phyloP scores from a whole-genome alignment of 495 filamentous ascomycete genomes.

The Podospora pseudoanserina region DNA sequence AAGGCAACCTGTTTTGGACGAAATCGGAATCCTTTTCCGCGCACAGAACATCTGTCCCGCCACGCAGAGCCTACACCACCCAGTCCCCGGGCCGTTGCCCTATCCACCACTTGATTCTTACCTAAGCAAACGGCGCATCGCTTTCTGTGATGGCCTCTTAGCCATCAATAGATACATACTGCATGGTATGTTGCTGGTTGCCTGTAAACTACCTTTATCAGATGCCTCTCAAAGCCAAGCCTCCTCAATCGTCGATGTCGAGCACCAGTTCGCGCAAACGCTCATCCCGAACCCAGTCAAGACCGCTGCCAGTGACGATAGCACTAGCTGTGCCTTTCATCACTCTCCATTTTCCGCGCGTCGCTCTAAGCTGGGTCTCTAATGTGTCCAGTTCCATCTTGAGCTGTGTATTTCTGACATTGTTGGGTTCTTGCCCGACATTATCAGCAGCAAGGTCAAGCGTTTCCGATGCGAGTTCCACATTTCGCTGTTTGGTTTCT shows the following conservation, averaged over 20 bases:
- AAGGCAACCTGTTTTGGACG: not conserved
- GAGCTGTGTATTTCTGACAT: conserved; percentile 49
- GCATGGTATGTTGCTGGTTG: not conserved
- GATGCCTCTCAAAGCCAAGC: not conserved
- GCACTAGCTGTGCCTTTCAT: conserved; percentile 72
- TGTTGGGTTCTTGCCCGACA: conserved; percentile 46
- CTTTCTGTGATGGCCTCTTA: not conserved
- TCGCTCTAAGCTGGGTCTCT: conserved; percentile 53
- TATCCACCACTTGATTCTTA: not conserved
- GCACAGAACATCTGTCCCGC: not conserved
- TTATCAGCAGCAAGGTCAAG: conserved; percentile 58
- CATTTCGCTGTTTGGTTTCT: conserved; percentile 54
- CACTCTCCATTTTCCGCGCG: conserved; percentile 62
- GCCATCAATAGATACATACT: not conserved
- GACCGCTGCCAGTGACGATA: conserved; percentile 74
- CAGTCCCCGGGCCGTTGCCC: no score
- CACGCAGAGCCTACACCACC: not conserved
- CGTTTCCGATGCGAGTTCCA: conserved; percentile 56
- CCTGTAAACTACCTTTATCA: not conserved
- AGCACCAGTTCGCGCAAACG: conserved; percentile 68
- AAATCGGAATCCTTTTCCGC: not conserved
- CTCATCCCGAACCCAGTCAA: conserved; percentile 76
- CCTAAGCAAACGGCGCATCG: not conserved
- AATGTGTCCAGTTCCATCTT: conserved; percentile 49
- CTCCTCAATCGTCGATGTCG: conserved; percentile 53